Conservation (phyloP, 192 early-diverging fungal species). For the Mortierella antarctica region DNA sequence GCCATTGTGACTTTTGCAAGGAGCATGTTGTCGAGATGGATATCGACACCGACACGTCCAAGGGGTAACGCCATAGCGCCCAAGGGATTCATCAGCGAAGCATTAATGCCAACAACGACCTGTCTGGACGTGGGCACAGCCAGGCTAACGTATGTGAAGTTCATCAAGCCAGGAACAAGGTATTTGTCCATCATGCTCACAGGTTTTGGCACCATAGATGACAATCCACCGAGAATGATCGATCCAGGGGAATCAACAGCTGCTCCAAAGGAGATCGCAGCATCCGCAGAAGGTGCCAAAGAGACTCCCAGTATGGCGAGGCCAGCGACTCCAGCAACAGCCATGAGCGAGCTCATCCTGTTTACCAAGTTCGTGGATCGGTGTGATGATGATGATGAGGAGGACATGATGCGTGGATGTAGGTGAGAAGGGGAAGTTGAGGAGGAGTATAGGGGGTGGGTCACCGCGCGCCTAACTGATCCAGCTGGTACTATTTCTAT, state of each 20-base stretch:
- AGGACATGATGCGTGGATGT: constrained; percentile 2
- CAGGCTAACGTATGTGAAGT: constrained; percentile 27
- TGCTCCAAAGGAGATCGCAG: constrained; percentile 37
- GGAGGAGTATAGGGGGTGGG: constrained; percentile 7
- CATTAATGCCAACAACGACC: constrained; percentile 22
- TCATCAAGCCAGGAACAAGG: constrained; percentile 45
- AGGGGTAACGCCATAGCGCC: constrained; percentile 19
- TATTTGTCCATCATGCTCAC: constrained; percentile 40
- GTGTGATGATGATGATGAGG: constrained; percentile 10
- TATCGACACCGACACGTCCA: constrained; percentile 16
- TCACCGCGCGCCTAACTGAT: too few species aligned
- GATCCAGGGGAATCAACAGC: constrained; percentile 32
- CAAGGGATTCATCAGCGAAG: constrained; percentile 35
- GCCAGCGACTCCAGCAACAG: constrained; percentile 33
- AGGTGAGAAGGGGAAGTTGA: neutral
- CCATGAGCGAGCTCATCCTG: constrained; percentile 33
- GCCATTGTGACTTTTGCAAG: constrained; percentile 40
- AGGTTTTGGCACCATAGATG: constrained; percentile 41
- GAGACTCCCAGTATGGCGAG: constrained; percentile 31
- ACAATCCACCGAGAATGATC: constrained; percentile 32
- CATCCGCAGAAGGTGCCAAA: constrained; percentile 35
- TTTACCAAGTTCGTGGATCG: constrained; percentile 10
- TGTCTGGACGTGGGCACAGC: constrained; percentile 27
- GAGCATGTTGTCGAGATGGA: constrained; percentile 28
- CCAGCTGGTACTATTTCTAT: neutral